These are phyloP conservation scores for Caryocar brasiliense DNA, from an alignment of 441 rosid genomes.

Conservation along the genomic window DNA sequence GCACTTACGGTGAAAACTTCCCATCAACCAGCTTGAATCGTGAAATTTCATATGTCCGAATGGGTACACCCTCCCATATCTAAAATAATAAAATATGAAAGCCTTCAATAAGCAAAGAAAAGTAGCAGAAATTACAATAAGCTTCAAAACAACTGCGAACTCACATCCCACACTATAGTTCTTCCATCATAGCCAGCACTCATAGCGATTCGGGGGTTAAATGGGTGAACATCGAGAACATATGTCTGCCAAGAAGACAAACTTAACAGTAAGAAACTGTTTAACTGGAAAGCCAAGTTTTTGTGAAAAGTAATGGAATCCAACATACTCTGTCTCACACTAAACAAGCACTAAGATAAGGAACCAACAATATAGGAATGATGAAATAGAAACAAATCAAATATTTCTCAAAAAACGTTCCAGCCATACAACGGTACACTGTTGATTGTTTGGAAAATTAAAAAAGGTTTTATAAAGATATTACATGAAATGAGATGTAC, in stretches of 20 bases:
- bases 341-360: slow-evolving; percentile 1
- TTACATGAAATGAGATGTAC: too few relatives aligned
- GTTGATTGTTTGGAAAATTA: too few relatives aligned
- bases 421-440: too few relatives aligned
- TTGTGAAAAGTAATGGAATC: background rate
- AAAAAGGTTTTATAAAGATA: too few relatives aligned
- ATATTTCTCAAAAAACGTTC: too few relatives aligned
- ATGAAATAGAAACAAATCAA: too few relatives aligned
- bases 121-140: slow-evolving; percentile 6
- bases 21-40: slow-evolving; percentile 94
- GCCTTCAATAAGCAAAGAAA: slow-evolving; percentile 14
- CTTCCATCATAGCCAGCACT: slow-evolving; percentile 99
- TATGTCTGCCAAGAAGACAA: slow-evolving; percentile 57
- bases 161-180: slow-evolving; percentile 98
- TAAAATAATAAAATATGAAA: slow-evolving; percentile 25
- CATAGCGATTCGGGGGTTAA: slow-evolving; percentile 98
- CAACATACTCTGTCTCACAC: background rate
- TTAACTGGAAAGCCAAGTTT: too few relatives aligned
- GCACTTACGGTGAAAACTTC: slow-evolving; percentile 96
- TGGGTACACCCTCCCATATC: slow-evolving; percentile 99
- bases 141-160: slow-evolving; percentile 29
- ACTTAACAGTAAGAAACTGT: slow-evolving; percentile 10
- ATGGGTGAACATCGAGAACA: slow-evolving; percentile 98
- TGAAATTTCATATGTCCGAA: slow-evolving; percentile 78
- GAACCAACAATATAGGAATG: too few relatives aligned